These are phyloP conservation scores for Crassisporium funariophilum DNA, from an alignment of 768 basidiomycete genomes.

Conservation along the genomic window DNA sequence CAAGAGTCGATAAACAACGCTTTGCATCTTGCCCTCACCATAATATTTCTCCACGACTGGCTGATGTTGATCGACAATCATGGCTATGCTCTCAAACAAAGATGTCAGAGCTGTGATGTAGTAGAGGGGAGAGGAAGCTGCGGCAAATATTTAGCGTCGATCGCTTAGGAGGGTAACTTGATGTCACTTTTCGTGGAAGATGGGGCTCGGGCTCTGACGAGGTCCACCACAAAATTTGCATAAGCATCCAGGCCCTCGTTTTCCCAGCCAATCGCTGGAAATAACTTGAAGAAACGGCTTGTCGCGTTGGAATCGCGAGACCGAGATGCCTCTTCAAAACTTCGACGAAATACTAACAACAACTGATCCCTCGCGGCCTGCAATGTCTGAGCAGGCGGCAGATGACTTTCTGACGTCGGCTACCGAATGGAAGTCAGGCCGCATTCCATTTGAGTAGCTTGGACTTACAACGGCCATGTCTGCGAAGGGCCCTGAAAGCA, in stretches of 20 bases:
- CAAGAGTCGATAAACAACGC: slow-evolving; percentile 72
- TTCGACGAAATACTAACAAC: slow-evolving; percentile 72
- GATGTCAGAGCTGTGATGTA: slow-evolving; percentile 89
- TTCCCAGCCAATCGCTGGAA: slow-evolving; percentile 95
- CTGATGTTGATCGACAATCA: slow-evolving; percentile 97
- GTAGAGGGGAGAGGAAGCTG: slow-evolving; percentile 91
- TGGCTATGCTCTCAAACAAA: slow-evolving; percentile 92
- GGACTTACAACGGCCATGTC: slow-evolving; percentile 81
- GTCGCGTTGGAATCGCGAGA: slow-evolving; percentile 84
- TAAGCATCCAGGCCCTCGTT: slow-evolving; percentile 89
- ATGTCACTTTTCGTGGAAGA: slow-evolving; percentile 77
- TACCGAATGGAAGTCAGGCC: slow-evolving; percentile 33
- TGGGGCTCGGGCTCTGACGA: slow-evolving; percentile 79
- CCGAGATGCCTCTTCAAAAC: slow-evolving; percentile 81
- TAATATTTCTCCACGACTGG: slow-evolving; percentile 99
- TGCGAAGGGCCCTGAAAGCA: slow-evolving; percentile 84
- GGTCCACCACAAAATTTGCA: slow-evolving; percentile 88
- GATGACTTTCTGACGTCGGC: slow-evolving; percentile 89
- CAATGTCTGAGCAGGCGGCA: slow-evolving; percentile 84
- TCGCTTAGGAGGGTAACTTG: not conserved
- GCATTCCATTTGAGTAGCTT: not conserved
- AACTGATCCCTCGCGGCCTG: slow-evolving; percentile 73
- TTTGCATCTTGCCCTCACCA: slow-evolving; percentile 83
- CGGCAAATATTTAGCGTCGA: slow-evolving; percentile 10
- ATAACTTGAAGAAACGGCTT: slow-evolving; percentile 95